phyloP scores from a whole-genome alignment of 306 rosid genomes.

The Vicia faba region DNA sequence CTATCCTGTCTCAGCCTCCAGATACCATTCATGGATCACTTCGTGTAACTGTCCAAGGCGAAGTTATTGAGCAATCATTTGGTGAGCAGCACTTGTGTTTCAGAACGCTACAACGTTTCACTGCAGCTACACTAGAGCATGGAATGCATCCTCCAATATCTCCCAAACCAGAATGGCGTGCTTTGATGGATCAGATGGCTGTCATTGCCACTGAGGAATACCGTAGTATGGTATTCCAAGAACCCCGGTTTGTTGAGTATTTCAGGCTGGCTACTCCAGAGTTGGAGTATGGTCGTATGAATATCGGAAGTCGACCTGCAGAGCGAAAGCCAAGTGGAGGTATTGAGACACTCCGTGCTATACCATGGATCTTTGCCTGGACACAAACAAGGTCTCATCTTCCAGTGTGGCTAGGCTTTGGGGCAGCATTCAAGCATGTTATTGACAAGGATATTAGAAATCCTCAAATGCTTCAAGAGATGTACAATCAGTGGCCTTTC shows the following conservation, averaged over 20 bases:
- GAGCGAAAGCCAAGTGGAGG: constrained; percentile 96
- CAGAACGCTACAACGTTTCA: constrained; percentile 92
- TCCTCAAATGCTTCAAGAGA: constrained; percentile 76
- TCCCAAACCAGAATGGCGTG: constrained; percentile 95
- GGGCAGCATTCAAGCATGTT: constrained; percentile 67
- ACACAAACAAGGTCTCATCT: constrained; percentile 97
- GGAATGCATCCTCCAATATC: constrained; percentile 80
- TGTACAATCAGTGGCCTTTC: too few relatives aligned
- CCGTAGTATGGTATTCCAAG: constrained; percentile 86
- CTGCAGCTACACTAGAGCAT: constrained; percentile 93
- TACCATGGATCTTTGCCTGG: constrained; percentile 99
- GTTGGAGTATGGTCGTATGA: constrained; percentile 97
- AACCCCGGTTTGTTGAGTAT: constrained; percentile 92
- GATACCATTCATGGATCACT: too few relatives aligned
- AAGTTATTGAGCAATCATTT: too few relatives aligned
- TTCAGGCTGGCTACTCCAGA: constrained; percentile 99
- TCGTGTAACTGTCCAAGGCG: too few relatives aligned
- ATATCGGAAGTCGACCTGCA: constrained; percentile 95
- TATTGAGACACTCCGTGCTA: too few relatives aligned
- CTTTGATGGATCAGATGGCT: constrained; percentile 90
- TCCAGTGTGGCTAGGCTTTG: constrained; percentile 98
- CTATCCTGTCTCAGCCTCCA: constrained; percentile 95
- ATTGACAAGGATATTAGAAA: constrained; percentile 69
- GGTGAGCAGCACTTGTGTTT: too few relatives aligned
- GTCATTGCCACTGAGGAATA: constrained; percentile 86